phyloP scores from a whole-genome alignment of 2,329 filamentous ascomycete species.

The Nothophaeocryptopus gaeumannii region DNA sequence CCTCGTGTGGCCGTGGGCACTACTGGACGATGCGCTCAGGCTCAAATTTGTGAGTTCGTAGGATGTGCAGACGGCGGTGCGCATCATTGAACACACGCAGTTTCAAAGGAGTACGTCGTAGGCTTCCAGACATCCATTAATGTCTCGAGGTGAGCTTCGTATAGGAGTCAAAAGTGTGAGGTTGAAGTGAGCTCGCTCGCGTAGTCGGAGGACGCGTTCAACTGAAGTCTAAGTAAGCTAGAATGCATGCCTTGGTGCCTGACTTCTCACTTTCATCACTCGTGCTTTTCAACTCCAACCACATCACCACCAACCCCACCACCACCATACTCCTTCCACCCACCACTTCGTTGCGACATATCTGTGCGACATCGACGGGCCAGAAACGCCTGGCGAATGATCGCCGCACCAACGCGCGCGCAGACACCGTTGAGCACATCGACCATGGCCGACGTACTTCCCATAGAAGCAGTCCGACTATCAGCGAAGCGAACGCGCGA shows the following conservation, averaged over 20 bases:
- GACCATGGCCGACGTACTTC: constrained; percentile 22
- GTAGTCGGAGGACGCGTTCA: too few species aligned
- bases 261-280: too few species aligned
- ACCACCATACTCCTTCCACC: not conserved
- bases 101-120: too few species aligned
- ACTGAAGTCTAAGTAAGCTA: too few species aligned
- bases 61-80: not conserved
- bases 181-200: too few species aligned
- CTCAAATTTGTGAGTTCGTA: not conserved
- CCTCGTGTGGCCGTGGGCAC: too few species aligned
- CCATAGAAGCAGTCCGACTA: constrained; percentile 37
- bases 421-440: constrained; percentile 9
- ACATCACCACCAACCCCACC: not conserved
- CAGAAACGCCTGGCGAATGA: not conserved
- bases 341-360: not conserved
- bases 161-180: too few species aligned
- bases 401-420: too few species aligned
- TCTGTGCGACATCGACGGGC: not conserved
- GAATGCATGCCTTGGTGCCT: too few species aligned
- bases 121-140: too few species aligned
- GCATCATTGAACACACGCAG: too few species aligned
- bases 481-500: constrained; percentile 56
- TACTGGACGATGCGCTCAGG: not conserved
- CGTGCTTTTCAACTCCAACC: not conserved
- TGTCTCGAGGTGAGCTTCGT: too few species aligned